Conservation (phyloP, 2,329 filamentous ascomycete genomes). For the Colletotrichum horii region DNA sequence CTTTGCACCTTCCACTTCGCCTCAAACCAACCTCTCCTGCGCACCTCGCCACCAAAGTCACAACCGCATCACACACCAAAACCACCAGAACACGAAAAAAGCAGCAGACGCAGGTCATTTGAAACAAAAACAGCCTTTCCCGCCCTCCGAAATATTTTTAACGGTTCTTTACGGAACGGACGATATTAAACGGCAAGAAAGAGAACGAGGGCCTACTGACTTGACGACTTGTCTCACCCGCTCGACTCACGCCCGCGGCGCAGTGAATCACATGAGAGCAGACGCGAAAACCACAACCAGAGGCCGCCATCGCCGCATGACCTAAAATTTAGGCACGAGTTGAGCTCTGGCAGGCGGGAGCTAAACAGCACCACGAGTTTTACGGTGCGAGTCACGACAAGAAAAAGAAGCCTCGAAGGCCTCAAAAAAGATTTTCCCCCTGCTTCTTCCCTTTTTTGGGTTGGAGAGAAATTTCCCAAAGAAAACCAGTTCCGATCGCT, state of each 20-base stretch:
- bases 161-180: background rate
- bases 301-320: constrained; percentile 10
- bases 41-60: background rate
- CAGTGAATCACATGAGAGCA: constrained; percentile 3
- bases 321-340: background rate
- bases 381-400: background rate
- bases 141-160: background rate
- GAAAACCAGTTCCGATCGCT: background rate
- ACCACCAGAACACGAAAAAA: background rate
- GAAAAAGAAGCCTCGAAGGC: background rate
- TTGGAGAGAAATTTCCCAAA: background rate
- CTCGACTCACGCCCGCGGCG: background rate
- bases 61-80: background rate
- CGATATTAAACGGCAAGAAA: background rate
- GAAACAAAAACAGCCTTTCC: background rate
- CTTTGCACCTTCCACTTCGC: background rate
- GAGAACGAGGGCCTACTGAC: background rate
- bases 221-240: background rate
- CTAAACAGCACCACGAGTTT: background rate
- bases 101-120: background rate
- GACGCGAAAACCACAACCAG: background rate
- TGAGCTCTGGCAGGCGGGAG: background rate
- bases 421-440: background rate
- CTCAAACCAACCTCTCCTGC: background rate
- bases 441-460: background rate